phyloP scores from a whole-genome alignment of 306 rosid genomes.

The Gynostemma pentaphyllum region DNA sequence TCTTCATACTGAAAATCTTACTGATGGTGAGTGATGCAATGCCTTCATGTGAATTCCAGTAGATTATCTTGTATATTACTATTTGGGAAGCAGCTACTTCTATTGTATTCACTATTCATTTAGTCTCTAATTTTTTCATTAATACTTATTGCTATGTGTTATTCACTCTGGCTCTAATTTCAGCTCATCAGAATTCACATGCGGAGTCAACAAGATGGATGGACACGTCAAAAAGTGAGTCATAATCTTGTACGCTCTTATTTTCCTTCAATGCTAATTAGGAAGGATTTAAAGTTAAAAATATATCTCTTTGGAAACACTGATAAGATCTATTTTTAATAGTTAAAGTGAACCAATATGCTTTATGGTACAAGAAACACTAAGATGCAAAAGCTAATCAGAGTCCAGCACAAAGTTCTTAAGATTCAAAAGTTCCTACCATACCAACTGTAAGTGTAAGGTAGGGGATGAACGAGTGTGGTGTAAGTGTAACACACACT shows the following conservation, averaged over 20 bases:
- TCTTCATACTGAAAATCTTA: neutral
- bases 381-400: neutral
- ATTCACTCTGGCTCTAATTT: conserved; percentile 14
- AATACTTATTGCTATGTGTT: neutral
- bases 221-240: conserved; percentile 59
- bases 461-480: neutral
- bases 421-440: neutral
- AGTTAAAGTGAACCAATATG: neutral
- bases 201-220: conserved; percentile 31
- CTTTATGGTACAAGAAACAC: neutral
- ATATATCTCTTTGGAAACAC: neutral
- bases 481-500: too few species aligned
- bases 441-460: neutral
- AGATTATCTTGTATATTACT: neutral
- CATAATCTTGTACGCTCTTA: neutral
- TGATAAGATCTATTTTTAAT: neutral
- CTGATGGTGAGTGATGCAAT: neutral
- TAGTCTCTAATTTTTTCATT: neutral
- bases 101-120: neutral
- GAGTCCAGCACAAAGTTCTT: too few species aligned
- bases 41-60: neutral
- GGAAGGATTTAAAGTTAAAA: neutral
- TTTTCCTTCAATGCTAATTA: neutral
- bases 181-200: conserved; percentile 50
- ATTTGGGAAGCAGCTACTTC: neutral